Conservation (phyloP, 306 rosid genomes). For the Rosa multiflora region DNA sequence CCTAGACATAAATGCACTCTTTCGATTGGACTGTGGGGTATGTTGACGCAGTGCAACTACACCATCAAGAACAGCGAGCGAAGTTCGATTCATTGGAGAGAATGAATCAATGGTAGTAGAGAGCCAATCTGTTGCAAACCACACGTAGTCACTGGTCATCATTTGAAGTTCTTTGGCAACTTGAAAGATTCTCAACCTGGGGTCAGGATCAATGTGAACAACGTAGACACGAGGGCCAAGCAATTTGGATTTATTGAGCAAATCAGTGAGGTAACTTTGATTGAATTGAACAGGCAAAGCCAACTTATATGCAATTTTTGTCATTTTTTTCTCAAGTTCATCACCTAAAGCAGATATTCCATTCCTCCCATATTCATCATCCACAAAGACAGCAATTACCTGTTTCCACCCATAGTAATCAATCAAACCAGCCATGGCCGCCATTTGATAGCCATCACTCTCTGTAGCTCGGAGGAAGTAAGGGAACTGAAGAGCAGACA, state of each 20-base stretch:
- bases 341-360: conserved; percentile 69
- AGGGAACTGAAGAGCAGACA: conserved; percentile 87
- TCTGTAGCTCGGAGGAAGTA: conserved; percentile 67
- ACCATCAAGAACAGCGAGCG: conserved; percentile 59
- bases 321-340: conserved; percentile 56
- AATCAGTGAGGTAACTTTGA: conserved; percentile 38
- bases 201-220: conserved; percentile 78
- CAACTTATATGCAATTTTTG: conserved; percentile 59
- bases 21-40: conserved; percentile 55
- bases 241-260: conserved; percentile 64
- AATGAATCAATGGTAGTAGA: conserved; percentile 70
- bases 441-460: conserved; percentile 79
- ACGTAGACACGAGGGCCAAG: conserved; percentile 81
- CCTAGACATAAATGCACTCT: conserved; percentile 49
- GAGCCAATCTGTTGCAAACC: conserved; percentile 95
- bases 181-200: conserved; percentile 58
- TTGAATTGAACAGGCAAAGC: conserved; percentile 57
- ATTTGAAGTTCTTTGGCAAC: conserved; percentile 68
- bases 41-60: conserved; percentile 80
- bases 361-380: conserved; percentile 87
- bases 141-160: conserved; percentile 69
- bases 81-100: conserved; percentile 36
- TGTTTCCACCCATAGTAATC: conserved; percentile 82
- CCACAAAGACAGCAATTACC: conserved; percentile 68
- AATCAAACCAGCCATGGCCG: conserved; percentile 70